A percentile compares a stretch with the other conserved stretches of the same genome.
These are phyloP conservation scores for Schoenoplectus triqueter DNA, from an alignment of 202 grass and related monocot species.

Conservation along the genomic window DNA sequence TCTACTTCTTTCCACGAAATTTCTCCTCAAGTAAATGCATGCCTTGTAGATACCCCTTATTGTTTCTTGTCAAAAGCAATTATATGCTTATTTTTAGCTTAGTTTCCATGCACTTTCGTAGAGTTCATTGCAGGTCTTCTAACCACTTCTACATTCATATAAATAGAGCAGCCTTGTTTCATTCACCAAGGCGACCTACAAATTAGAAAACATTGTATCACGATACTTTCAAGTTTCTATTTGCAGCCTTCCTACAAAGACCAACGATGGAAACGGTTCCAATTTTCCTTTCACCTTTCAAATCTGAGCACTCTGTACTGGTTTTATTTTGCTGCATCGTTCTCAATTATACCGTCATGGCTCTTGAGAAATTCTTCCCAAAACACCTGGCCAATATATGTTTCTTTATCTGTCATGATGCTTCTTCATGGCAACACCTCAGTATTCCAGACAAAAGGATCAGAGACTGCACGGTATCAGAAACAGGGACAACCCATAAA, in stretches of 20 bases:
- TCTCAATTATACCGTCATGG: slow-evolving; percentile 20
- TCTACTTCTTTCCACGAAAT: slow-evolving; percentile 5
- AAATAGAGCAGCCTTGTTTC: not conserved
- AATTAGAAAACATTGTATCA: slow-evolving; percentile 15
- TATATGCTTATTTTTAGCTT: not conserved
- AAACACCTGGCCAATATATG: not conserved
- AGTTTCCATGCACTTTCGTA: not conserved
- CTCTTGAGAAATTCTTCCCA: slow-evolving; percentile 33
- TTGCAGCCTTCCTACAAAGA: not conserved
- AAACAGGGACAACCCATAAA: not conserved
- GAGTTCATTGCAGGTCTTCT: not conserved
- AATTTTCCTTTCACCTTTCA: not conserved
- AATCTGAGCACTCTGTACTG: not conserved
- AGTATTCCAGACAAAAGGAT: not conserved
- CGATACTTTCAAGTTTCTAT: not conserved
- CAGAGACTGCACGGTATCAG: not conserved
- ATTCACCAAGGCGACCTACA: not conserved
- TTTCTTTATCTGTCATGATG: not conserved
- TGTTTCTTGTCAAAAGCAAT: not conserved
- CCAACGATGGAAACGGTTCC: not conserved
- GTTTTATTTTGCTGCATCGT: not conserved
- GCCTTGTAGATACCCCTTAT: not conserved
- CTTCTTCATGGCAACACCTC: not conserved
- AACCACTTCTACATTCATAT: not conserved
- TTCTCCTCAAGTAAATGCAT: not conserved